Evolutionary conservation across 2,329 filamentous ascomycete species (phyloP).

Genomic region (Exophiala spinifera): DNA sequence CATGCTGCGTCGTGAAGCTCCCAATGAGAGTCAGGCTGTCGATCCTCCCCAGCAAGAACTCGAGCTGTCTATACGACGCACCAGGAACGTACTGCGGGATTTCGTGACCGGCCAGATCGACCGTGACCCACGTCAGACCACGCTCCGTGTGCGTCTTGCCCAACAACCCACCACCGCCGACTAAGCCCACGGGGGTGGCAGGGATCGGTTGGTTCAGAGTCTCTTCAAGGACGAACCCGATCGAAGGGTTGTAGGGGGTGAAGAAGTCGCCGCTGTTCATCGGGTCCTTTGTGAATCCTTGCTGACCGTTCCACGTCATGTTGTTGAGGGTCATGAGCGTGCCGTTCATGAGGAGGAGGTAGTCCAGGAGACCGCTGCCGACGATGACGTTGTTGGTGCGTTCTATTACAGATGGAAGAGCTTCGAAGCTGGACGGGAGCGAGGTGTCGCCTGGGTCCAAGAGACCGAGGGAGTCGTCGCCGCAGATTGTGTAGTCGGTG

Average conservation of each 20-base stretch:
- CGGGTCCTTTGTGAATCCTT: constrained; percentile 44
- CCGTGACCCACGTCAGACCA: constrained; percentile 41
- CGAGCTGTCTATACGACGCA: constrained; percentile 67
- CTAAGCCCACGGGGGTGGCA: constrained; percentile 31
- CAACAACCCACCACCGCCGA: constrained; percentile 41
- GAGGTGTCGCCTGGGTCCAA: constrained; percentile 49
- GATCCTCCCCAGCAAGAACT: constrained; percentile 68
- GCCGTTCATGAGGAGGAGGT: constrained; percentile 50
- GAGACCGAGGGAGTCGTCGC: constrained; percentile 32
- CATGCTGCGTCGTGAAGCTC: constrained; percentile 22
- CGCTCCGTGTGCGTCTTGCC: constrained; percentile 44
- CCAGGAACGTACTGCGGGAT: constrained; percentile 64
- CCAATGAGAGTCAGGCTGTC: constrained; percentile 17
- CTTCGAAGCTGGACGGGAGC: constrained; percentile 23
- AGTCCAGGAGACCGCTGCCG: constrained; percentile 49
- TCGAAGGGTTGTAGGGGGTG: constrained; percentile 44
- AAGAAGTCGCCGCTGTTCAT: constrained; percentile 40
- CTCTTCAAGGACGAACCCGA: constrained; percentile 34
- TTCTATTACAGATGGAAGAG: constrained; percentile 44
- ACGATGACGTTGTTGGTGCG: constrained; percentile 52
- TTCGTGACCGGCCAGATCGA: constrained; percentile 32
- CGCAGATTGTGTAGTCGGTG: constrained; percentile 44
- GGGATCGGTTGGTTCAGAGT: constrained; percentile 27
- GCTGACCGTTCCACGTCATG: constrained; percentile 52
- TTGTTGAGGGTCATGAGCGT: constrained; percentile 54